A percentile compares a stretch with the other conserved stretches of the same genome.
phyloP scores from a whole-genome alignment of 129 eudicot species.

The Escallonia rubra region DNA sequence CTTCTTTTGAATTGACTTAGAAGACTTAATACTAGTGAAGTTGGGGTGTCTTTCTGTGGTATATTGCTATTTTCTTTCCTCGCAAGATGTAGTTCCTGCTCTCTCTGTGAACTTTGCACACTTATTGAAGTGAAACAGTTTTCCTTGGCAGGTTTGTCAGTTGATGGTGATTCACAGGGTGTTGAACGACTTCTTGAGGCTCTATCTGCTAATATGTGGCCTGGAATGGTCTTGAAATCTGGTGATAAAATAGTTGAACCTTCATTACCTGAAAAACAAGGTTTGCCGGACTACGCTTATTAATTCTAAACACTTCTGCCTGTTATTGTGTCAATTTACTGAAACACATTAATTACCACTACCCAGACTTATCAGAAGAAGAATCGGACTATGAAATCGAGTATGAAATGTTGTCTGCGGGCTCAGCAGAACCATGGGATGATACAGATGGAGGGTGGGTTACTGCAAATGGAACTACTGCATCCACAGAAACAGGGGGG shows the following conservation, averaged over 20 bases:
- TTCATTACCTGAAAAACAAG: constrained; percentile 70
- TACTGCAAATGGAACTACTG: constrained; percentile 42
- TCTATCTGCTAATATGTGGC: constrained; percentile 97
- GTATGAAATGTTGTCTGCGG: constrained; percentile 74
- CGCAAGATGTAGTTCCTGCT: too few relatives aligned
- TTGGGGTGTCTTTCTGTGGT: too few relatives aligned
- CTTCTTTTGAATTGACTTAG: too few relatives aligned
- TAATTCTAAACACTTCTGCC: neutral
- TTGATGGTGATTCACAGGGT: constrained; percentile 95
- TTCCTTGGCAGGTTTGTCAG: constrained; percentile 63
- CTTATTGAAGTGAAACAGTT: neutral
- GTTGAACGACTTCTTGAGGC: constrained; percentile 77
- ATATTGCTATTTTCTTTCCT: too few relatives aligned
- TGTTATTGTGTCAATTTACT: constrained; percentile 1
- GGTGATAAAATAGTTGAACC: constrained; percentile 68
- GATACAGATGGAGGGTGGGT: constrained; percentile 67
- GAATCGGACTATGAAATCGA: constrained; percentile 80
- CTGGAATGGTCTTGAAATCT: constrained; percentile 86
- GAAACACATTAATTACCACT: neutral
- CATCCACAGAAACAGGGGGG: constrained; percentile 15
- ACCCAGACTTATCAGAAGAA: constrained; percentile 80
- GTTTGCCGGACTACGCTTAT: constrained; percentile 19
- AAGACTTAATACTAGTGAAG: too few relatives aligned
- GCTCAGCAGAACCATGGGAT: constrained; percentile 83
- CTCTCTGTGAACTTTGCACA: neutral